A percentile compares a stretch with the other conserved stretches of the same genome.
These are phyloP conservation scores for Volvox carteri DNA, from an alignment of 163 green algal species.

Conservation along the genomic window DNA sequence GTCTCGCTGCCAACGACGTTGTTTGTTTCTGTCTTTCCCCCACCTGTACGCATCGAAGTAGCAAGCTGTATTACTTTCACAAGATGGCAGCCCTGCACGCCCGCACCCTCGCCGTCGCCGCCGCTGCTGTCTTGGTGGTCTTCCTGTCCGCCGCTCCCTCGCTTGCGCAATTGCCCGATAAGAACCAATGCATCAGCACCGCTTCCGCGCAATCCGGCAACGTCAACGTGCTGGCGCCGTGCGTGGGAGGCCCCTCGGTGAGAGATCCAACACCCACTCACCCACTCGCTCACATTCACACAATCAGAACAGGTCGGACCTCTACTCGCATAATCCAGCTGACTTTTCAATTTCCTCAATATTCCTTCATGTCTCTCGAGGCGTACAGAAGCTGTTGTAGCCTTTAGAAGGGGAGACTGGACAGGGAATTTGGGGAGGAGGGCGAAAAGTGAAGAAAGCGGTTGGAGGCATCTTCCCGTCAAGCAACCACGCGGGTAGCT, in stretches of 20 bases:
- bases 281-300: too few relatives aligned
- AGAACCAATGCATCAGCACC: conserved; percentile 3
- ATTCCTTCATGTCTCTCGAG: neutral
- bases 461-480: too few relatives aligned
- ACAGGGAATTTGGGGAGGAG: too few relatives aligned
- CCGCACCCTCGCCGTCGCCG: neutral
- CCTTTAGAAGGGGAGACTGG: neutral
- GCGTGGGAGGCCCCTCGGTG: conserved; percentile 37
- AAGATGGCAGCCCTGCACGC: too few relatives aligned
- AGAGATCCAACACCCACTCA: neutral
- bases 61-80: neutral
- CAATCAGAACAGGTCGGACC: neutral
- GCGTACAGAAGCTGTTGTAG: neutral
- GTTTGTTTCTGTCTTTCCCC: neutral
- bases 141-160: neutral
- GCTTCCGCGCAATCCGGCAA: neutral
- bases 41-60: neutral
- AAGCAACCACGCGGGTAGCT: too few relatives aligned
- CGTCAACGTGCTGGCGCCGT: conserved; percentile 34
- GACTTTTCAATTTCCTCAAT: neutral
- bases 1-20: too few relatives aligned
- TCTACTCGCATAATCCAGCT: neutral
- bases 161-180: conserved; percentile 30
- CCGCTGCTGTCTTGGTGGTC: neutral
- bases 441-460: too few relatives aligned